These are phyloP conservation scores for Raddia guianensis DNA, from an alignment of 176 grass and related monocot species.

Conservation along the genomic window DNA sequence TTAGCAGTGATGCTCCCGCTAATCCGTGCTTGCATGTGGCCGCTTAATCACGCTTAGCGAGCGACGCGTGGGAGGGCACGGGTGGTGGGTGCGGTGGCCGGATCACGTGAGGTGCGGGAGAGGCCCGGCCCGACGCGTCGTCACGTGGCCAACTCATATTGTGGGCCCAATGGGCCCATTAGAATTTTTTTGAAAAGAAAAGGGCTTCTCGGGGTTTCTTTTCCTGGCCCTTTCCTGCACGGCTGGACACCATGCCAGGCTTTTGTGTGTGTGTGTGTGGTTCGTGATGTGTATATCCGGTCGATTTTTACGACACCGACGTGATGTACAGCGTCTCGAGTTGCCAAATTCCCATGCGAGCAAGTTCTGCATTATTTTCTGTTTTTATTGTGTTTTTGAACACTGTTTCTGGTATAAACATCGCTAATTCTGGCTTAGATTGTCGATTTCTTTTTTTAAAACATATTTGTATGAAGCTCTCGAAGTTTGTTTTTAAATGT, in stretches of 20 bases:
- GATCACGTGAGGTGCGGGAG: constrained; percentile 43
- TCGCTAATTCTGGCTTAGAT: too few relatives aligned
- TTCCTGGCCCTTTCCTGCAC: background rate
- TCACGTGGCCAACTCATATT: constrained; percentile 76
- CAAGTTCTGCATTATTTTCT: too few relatives aligned
- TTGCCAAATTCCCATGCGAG: background rate
- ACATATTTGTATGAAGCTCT: too few relatives aligned
- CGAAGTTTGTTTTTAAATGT: too few relatives aligned
- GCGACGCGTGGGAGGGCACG: constrained; percentile 24
- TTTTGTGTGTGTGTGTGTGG: background rate
- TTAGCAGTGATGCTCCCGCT: background rate
- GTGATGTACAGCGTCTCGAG: background rate
- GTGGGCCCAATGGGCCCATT: background rate
- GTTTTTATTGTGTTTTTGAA: too few relatives aligned
- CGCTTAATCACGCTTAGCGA: constrained; percentile 24
- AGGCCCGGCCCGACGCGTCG: constrained; percentile 18
- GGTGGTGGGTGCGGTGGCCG: constrained; percentile 22
- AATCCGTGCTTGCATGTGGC: constrained; percentile 15
- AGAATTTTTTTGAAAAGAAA: background rate
- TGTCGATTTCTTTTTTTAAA: too few relatives aligned
- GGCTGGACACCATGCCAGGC: too few relatives aligned
- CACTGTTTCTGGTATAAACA: too few relatives aligned
- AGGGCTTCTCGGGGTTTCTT: background rate
- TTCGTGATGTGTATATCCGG: background rate
- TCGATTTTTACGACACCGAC: background rate